Base-by-base conservation (phyloP, 371 early-diverging fungal genomes). In the Funneliformis caledonium region DNA sequence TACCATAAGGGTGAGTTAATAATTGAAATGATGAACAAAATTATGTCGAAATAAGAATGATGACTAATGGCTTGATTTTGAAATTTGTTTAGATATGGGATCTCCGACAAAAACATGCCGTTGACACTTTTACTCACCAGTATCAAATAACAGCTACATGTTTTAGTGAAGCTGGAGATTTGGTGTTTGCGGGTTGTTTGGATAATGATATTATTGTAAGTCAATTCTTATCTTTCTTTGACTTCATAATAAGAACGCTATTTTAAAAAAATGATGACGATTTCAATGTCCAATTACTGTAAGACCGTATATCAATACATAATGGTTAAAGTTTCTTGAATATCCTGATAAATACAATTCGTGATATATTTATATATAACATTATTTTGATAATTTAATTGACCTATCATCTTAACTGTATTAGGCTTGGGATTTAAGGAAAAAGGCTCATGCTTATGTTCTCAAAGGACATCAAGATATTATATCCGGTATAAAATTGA, bases 391-490 rank as follows among this genome's bases (percentile, higher is more conserved):
- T 47, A 19, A 56, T 0, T 16, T 56, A 56, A 56, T 56, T 56
- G 16, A 56, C 19, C 19, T n/a, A 16, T n/a, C 10, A 9, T 59
- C 33, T 50, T 67, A 31, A 52, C 26, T 52, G 50, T 48, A 48
- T 22, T 31, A 89, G 89, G 91, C 90, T 3, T 97, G 95, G 95
- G 98, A 98, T 88, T 81, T 97, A 59, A 92, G 97, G 45, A 94
- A 92, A 72, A 89, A 91, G 52, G 86, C 84, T 12, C 83, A 91
- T 10, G 84, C 87, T 7, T 95, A 95, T 83, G 85, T 90, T 1
- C 83, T 98, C 69, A 83, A 85, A 19, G 98, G 97, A 2, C 99
- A 98, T 81, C 83, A 90, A 65, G 98, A 97, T 86, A 96, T 97
- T 1, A 88, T 98, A 69, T 89, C 96, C n/a, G 97, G 99, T 1